phyloP scores from a whole-genome alignment of 192 early-diverging fungal genomes.

The Coemansia sp. region DNA sequence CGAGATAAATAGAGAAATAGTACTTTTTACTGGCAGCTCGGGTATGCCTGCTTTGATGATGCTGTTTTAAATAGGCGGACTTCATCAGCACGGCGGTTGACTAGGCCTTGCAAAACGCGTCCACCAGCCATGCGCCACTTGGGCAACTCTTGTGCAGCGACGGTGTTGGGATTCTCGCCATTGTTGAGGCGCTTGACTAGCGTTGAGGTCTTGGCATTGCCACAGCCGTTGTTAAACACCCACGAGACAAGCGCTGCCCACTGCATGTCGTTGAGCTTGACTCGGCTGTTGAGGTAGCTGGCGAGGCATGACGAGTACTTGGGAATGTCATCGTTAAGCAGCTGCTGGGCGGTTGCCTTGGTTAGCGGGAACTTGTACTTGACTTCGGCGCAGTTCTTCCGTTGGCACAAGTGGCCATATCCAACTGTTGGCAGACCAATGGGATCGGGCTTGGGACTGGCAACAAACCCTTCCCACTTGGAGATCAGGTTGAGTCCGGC shows the following conservation, averaged over 20 bases:
- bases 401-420: constrained; percentile 41
- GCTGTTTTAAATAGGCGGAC: constrained; percentile 39
- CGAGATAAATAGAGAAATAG: too few species aligned
- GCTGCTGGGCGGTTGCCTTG: constrained; percentile 29
- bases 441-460: constrained; percentile 42
- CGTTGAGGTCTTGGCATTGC: constrained; percentile 25
- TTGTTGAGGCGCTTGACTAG: constrained; percentile 43
- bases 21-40: constrained; percentile 16
- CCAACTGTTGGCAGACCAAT: constrained; percentile 55
- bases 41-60: constrained; percentile 26
- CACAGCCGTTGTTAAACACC: constrained; percentile 48
- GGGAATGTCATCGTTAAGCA: constrained; percentile 35
- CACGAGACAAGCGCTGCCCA: constrained; percentile 46
- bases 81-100: constrained; percentile 37
- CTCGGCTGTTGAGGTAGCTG: constrained; percentile 21
- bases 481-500: constrained; percentile 37
- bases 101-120: constrained; percentile 31
- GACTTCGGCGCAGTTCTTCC: constrained; percentile 34
- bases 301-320: constrained; percentile 37
- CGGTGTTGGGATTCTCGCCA: constrained; percentile 32
- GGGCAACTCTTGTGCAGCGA: constrained; percentile 42
- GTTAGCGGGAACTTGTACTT: constrained; percentile 37
- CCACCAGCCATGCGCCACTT: constrained; percentile 47
- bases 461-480: constrained; percentile 49
- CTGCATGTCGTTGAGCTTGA: constrained; percentile 46